Evolutionary conservation across 371 early-diverging fungal species (phyloP).

Genomic region (Rhizopus microsporus): DNA sequence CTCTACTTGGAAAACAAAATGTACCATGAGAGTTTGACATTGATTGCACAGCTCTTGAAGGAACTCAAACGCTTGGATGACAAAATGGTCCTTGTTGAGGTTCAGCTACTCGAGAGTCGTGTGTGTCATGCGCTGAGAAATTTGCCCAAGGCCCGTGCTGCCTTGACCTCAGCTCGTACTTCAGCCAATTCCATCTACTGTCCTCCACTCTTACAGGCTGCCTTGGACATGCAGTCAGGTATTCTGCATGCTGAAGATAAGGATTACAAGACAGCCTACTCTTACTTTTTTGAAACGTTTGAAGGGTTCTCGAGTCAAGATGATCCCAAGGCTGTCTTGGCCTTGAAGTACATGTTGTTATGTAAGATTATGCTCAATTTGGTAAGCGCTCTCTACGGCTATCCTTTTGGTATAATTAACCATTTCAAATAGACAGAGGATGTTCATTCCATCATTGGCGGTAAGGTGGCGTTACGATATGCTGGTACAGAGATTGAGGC

Average conservation of each 20-base stretch:
- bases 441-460: constrained; percentile 81
- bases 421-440: constrained; percentile 69
- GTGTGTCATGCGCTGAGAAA: constrained; percentile 94
- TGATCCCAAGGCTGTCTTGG: constrained; percentile 82
- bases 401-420: not conserved
- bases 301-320: constrained; percentile 92
- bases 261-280: constrained; percentile 98
- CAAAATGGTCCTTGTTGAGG: constrained; percentile 96
- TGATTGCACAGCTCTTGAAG: constrained; percentile 85
- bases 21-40: constrained; percentile 87
- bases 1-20: constrained; percentile 93
- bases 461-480: constrained; percentile 80
- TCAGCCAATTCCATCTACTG: constrained; percentile 98
- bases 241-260: constrained; percentile 97
- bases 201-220: constrained; percentile 96
- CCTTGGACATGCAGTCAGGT: constrained; percentile 96
- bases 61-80: constrained; percentile 98
- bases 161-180: constrained; percentile 96
- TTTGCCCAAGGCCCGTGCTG: constrained; percentile 93
- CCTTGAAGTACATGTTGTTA: constrained; percentile 94
- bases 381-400: constrained; percentile 45
- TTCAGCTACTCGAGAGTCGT: constrained; percentile 94
- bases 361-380: constrained; percentile 97
- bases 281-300: constrained; percentile 98
- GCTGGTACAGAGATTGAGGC: constrained; percentile 84